These are phyloP conservation scores for Salix suchowensis DNA, from an alignment of 345 rosid genomes.

Conservation along the genomic window DNA sequence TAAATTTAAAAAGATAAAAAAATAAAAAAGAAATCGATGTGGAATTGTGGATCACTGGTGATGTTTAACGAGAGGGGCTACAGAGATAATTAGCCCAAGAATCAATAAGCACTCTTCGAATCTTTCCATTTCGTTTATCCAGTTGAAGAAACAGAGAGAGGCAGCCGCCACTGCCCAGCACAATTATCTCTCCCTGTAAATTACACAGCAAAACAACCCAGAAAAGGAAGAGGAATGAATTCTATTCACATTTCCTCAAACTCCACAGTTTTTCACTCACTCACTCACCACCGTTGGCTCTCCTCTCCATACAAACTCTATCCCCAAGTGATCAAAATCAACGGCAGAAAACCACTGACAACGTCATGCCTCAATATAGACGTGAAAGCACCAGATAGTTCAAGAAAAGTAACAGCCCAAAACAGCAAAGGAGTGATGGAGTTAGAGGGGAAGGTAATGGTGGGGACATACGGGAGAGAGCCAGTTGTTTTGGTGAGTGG, in stretches of 20 bases:
- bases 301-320: background rate
- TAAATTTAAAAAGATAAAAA: no score
- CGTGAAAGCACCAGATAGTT: slow-evolving; percentile 1
- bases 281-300: background rate
- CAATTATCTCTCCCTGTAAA: background rate
- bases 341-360: background rate
- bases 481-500: slow-evolving; percentile 63
- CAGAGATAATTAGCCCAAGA: no score
- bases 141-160: background rate
- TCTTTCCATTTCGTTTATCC: background rate
- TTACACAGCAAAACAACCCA: background rate
- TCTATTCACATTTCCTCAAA: background rate
- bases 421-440: slow-evolving; percentile 51
- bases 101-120: background rate
- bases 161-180: background rate
- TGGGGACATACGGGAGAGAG: slow-evolving; percentile 68
- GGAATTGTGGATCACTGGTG: no score
- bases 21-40: no score
- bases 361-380: background rate
- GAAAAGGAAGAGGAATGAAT: background rate
- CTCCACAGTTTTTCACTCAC: background rate
- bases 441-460: slow-evolving; percentile 45
- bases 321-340: background rate
- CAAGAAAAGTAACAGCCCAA: background rate
- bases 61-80: no score